Evolutionary conservation across 2,329 filamentous ascomycete species (phyloP).

Genomic region (Penicillium olsonii): DNA sequence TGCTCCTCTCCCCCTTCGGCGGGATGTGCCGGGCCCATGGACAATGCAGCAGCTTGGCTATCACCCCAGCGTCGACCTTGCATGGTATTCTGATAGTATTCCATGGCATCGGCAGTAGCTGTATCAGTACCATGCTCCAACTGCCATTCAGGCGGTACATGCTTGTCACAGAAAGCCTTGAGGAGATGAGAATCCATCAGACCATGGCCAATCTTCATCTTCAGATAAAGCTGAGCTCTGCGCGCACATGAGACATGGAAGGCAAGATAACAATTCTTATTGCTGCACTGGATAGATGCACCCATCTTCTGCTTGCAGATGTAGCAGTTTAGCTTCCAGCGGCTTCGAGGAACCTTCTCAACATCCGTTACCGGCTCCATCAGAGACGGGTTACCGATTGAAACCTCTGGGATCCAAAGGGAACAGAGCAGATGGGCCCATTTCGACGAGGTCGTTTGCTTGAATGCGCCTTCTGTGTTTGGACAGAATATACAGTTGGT

Average conservation of each 20-base stretch:
- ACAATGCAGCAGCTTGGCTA: conserved; percentile 78
- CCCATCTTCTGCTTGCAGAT: conserved; percentile 98
- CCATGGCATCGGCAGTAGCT: conserved; percentile 79
- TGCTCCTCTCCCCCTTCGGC: conserved; percentile 49
- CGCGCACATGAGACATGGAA: conserved; percentile 97
- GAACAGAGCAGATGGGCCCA: conserved; percentile 97
- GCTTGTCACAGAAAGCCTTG: conserved; percentile 94
- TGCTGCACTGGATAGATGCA: conserved; percentile 95
- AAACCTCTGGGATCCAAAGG: conserved; percentile 98
- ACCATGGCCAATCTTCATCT: conserved; percentile 93
- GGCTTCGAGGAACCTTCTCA: conserved; percentile 90
- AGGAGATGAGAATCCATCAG: conserved; percentile 79
- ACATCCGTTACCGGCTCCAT: conserved; percentile 99
- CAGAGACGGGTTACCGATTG: conserved; percentile 90
- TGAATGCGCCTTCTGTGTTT: conserved; percentile 96
- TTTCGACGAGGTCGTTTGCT: conserved; percentile 93
- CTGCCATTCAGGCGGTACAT: conserved; percentile 86
- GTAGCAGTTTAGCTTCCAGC: conserved; percentile 94
- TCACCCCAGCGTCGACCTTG: conserved; percentile 88
- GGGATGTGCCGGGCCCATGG: conserved; percentile 70
- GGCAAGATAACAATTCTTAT: conserved; percentile 94
- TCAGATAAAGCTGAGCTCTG: conserved; percentile 81
- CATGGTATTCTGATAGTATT: conserved; percentile 88
- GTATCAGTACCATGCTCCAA: conserved; percentile 80
- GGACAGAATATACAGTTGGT: conserved; percentile 98